Base-by-base conservation (phyloP, 1,284 basidiomycete genomes). In the Kalmanozyma brasiliensis region DNA sequence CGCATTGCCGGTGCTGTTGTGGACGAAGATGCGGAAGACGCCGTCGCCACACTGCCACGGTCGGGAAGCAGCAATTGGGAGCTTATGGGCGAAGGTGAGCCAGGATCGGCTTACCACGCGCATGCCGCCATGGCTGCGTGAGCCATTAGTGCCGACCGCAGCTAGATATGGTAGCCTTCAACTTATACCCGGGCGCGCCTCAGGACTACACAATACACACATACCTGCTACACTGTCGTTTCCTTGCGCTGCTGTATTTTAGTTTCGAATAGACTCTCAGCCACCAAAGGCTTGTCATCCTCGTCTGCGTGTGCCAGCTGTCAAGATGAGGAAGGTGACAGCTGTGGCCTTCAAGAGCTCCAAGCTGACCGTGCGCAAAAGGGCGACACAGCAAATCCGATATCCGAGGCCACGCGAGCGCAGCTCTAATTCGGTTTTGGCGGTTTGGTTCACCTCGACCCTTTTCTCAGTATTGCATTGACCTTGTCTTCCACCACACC, bases 31-130 rank as follows among this genome's bases (percentile, higher is more conserved):
- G 51, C 34, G 7, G 37, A 32, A 23, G 53, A 40, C 20, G 42
- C 29, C 1, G 20, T 22, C 0, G 33, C 41, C 26, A 55, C 53
- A 4, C 40, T 70, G 43, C 57, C 67, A 2, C 26, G 67, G 1
- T 65, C 61, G 1, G 67, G 67, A 2, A 70, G 67, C 52, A 70
- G 58, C 47, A 70, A 70, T 14, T 70, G 67, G 67, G 61, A 64
- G 58, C 23, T 70, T 8, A 53, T 70, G 3, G 67, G 52, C 23
- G 65, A 68, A 30, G 49, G 36, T 8, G 55, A 68, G 16, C 38
- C 55, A 6, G 55, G 59, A 16, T 35, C 41, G 10, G 26, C 49
- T 16, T 52, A 52, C 20, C 30, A 49, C 19, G 37, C 40, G 23
- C 48, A 49, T 30, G 49, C 58, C 22, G 58, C 52, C 13, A 43